Conservation (phyloP, 2,329 filamentous ascomycete species). For the Trichoderma lentiforme region DNA sequence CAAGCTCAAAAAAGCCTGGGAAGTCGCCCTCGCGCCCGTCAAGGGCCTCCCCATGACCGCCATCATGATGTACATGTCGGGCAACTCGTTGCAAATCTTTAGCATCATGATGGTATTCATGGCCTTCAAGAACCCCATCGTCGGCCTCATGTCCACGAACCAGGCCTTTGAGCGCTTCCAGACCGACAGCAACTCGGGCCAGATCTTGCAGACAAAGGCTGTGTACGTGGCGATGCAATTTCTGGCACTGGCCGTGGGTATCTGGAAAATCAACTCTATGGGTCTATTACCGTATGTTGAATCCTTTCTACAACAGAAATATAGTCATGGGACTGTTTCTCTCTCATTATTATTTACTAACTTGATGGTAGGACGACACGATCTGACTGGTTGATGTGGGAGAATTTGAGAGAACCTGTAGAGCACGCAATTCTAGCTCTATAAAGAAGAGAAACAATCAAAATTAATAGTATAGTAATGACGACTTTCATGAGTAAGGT, state of each 20-base stretch:
- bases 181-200: conserved; percentile 68
- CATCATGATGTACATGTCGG: conserved; percentile 99
- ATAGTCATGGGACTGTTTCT: background rate
- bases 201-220: conserved; percentile 79
- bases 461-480: background rate
- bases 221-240: conserved; percentile 87
- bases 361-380: conserved; percentile 68
- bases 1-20: conserved; percentile 99
- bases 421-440: conserved; percentile 65
- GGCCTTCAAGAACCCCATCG: conserved; percentile 94
- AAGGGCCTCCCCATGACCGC: conserved; percentile 97
- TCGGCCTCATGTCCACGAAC: conserved; percentile 78
- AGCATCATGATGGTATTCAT: conserved; percentile 99
- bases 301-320: background rate
- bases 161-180: conserved; percentile 89
- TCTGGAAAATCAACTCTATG: conserved; percentile 98
- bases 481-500: background rate
- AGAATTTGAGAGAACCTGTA: conserved; percentile 66
- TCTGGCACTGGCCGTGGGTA: conserved; percentile 74
- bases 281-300: conserved; percentile 80
- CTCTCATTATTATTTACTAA: background rate
- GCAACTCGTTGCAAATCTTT: conserved; percentile 97
- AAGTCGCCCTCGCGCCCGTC: conserved; percentile 86
- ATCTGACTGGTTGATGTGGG: conserved; percentile 98
- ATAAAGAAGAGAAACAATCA: conserved; percentile 29